A percentile compares a stretch with the other conserved stretches of the same genome.
phyloP scores from a whole-genome alignment of 768 basidiomycete species.

The Lactifluus volemus region DNA sequence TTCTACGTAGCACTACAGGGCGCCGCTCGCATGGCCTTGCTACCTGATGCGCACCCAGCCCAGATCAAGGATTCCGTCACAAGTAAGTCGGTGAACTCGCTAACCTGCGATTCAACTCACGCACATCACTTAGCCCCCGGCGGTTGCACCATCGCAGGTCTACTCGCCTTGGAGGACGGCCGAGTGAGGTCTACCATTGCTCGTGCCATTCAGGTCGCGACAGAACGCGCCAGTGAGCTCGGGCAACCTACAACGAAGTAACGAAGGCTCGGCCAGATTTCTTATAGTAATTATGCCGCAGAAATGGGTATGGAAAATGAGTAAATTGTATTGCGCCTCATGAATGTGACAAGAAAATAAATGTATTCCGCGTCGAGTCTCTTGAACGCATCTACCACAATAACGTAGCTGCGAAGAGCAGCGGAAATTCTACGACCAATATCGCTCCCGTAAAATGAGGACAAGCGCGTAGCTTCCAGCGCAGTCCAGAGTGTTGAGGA shows the following conservation, averaged over 20 bases:
- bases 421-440: conserved; percentile 27
- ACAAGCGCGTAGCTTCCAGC: conserved; percentile 62
- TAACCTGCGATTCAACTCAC: not conserved
- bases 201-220: conserved; percentile 87
- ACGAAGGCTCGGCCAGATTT: not conserved
- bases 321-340: not conserved
- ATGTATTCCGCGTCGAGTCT: conserved; percentile 23
- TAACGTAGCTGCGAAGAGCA: conserved; percentile 23
- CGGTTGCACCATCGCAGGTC: conserved; percentile 96
- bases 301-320: not conserved
- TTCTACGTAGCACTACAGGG: conserved; percentile 74
- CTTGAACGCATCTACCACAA: conserved; percentile 9
- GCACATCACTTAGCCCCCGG: conserved; percentile 63
- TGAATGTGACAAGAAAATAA: conserved; percentile 2
- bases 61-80: conserved; percentile 97
- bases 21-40: conserved; percentile 90
- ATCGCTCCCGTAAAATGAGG: conserved; percentile 97
- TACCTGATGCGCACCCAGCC: conserved; percentile 85
- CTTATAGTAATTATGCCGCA: not conserved
- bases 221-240: conserved; percentile 78
- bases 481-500: conserved; percentile 97
- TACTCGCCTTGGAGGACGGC: conserved; percentile 91
- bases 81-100: conserved; percentile 43
- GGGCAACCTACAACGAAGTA: conserved; percentile 60
- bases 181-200: conserved; percentile 91